Percentiles rank a stretch among this genome's conserved stretches.
phyloP scores from a whole-genome alignment of 768 basidiomycete species.

The Suillus spraguei region DNA sequence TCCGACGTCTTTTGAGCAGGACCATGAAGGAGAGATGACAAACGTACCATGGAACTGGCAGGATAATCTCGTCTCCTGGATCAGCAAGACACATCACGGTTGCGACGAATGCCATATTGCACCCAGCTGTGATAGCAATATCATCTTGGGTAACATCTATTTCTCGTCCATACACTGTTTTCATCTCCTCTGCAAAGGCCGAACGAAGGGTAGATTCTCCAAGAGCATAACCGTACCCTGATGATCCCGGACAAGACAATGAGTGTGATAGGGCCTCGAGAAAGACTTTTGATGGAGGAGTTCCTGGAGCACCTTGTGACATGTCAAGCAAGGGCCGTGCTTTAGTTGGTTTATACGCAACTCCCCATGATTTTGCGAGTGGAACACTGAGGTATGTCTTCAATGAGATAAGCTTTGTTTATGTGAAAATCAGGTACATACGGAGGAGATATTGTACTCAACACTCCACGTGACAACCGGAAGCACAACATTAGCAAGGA shows the following conservation, averaged over 20 bases:
- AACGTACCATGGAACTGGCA: conserved; percentile 69
- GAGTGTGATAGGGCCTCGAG: conserved; percentile 50
- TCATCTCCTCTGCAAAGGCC: conserved; percentile 64
- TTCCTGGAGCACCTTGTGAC: conserved; percentile 76
- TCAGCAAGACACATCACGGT: conserved; percentile 66
- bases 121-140: conserved; percentile 70
- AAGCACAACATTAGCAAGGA: conserved; percentile 21
- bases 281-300: conserved; percentile 56
- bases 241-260: conserved; percentile 43
- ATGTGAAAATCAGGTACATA: conserved; percentile 22
- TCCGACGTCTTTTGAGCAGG: neutral
- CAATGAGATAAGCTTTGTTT: neutral
- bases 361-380: conserved; percentile 58
- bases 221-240: conserved; percentile 59
- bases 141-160: conserved; percentile 55
- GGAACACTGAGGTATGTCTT: conserved; percentile 46
- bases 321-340: conserved; percentile 62
- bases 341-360: conserved; percentile 42
- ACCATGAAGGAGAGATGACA: neutral
- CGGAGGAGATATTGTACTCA: conserved; percentile 51
- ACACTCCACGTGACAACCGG: conserved; percentile 41
- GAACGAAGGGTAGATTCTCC: conserved; percentile 57
- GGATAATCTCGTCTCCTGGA: conserved; percentile 68
- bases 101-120: conserved; percentile 72
- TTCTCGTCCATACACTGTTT: conserved; percentile 50